Evolutionary conservation across 2,329 filamentous ascomycete genomes (phyloP).

Genomic region (Decorospora gaudefroyi): DNA sequence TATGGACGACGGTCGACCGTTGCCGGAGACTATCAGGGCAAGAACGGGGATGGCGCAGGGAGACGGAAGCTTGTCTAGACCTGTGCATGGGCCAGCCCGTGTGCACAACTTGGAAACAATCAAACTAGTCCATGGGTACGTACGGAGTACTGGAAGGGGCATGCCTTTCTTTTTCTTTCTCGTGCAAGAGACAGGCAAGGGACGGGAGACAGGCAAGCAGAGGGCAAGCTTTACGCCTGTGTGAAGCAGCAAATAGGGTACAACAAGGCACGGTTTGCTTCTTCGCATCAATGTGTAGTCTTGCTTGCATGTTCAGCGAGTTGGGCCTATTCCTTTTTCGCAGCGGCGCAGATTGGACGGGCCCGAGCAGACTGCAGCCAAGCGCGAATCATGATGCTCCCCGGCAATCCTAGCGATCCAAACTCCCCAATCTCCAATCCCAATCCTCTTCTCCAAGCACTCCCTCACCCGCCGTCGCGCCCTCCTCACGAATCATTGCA

Average conservation of each 20-base stretch:
- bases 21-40: slow-evolving; percentile 16
- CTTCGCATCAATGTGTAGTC: slow-evolving; percentile 3
- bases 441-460: slow-evolving; percentile 26
- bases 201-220: background rate
- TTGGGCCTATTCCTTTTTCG: slow-evolving; percentile 14
- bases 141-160: too few relatives aligned
- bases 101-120: slow-evolving; percentile 19
- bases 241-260: slow-evolving; percentile 1
- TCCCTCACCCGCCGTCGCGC: slow-evolving; percentile 30
- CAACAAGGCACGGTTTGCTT: slow-evolving; percentile 1
- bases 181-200: background rate
- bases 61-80: slow-evolving; percentile 22
- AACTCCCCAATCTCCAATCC: too few relatives aligned
- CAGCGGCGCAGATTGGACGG: slow-evolving; percentile 19
- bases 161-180: too few relatives aligned
- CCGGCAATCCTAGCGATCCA: slow-evolving; percentile 16
- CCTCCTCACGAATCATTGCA: slow-evolving; percentile 19
- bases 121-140: slow-evolving; percentile 8
- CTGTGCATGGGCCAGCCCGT: slow-evolving; percentile 19
- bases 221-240: background rate
- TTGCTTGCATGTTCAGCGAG: slow-evolving; percentile 8
- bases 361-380: slow-evolving; percentile 24
- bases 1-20: slow-evolving; percentile 12
- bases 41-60: slow-evolving; percentile 24
- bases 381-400: slow-evolving; percentile 33